Evolutionary conservation across 163 green algal species (phyloP).

Genomic region (Scenedesmus sp.): DNA sequence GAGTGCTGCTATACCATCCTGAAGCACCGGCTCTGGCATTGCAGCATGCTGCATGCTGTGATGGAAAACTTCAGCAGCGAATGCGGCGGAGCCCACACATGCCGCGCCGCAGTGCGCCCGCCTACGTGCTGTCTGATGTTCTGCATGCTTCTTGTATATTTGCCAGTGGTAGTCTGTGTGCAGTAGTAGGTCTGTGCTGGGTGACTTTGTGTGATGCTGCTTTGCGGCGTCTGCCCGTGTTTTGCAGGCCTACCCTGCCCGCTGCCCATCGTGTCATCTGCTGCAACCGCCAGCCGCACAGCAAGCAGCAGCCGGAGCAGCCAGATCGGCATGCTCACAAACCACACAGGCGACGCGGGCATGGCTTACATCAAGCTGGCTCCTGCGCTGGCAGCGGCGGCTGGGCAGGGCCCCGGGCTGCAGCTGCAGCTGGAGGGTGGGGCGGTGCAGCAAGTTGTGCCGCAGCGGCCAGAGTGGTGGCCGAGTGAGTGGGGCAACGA

Average conservation of each 20-base stretch:
- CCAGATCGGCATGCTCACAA: constrained; percentile 46
- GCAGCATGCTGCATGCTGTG: too few relatives aligned
- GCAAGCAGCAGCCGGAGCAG: not conserved
- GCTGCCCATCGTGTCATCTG: not conserved
- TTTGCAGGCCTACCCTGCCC: constrained; percentile 18
- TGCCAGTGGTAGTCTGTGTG: not conserved
- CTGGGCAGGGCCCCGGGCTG: not conserved
- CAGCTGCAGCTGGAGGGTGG: not conserved
- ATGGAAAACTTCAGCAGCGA: too few relatives aligned
- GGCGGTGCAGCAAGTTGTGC: constrained; percentile 49
- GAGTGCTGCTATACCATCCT: too few relatives aligned
- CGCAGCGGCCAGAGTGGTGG: constrained; percentile 81
- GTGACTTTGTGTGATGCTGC: not conserved
- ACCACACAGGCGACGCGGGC: constrained; percentile 46
- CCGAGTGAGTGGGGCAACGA: constrained; percentile 76
- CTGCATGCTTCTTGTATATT: not conserved
- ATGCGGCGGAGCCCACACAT: too few relatives aligned
- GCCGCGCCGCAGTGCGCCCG: too few relatives aligned
- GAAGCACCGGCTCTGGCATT: too few relatives aligned
- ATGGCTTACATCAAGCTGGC: constrained; percentile 52
- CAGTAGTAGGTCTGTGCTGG: not conserved
- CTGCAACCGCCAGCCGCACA: not conserved
- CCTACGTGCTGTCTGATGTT: not conserved
- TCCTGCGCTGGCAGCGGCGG: not conserved
- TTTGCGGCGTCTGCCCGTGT: not conserved